phyloP scores from a whole-genome alignment of 257 asterid genomes.

The Solanum pinnatisectum region DNA sequence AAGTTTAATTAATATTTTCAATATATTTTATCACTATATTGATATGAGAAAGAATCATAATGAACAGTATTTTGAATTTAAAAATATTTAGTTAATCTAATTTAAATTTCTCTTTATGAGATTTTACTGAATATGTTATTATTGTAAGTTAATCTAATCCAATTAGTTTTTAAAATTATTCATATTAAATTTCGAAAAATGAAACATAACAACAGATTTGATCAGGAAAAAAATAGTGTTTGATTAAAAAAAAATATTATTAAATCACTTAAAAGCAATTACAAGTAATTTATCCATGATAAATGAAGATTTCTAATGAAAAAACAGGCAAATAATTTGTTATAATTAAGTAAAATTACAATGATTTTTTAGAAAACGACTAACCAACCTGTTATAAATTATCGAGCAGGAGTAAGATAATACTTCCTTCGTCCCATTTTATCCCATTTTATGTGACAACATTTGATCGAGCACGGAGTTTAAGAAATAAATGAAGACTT shows the following conservation, averaged over 20 bases:
- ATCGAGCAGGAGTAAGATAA: not conserved
- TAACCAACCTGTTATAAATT: too few species aligned
- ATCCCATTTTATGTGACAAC: too few species aligned
- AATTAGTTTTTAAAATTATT: not conserved
- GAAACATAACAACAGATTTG: not conserved
- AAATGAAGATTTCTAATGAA: not conserved
- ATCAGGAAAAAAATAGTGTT: not conserved
- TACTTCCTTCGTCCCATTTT: too few species aligned
- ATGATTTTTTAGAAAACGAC: not conserved
- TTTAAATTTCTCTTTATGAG: not conserved
- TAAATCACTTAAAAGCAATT: not conserved
- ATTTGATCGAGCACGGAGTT: too few species aligned
- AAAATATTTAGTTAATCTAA: not conserved
- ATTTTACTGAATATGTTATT: not conserved
- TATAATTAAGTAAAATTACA: not conserved
- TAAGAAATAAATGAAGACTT: too few species aligned
- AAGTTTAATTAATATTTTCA: not conserved
- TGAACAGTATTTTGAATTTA: too few species aligned
- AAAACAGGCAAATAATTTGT: not conserved
- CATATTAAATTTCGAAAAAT: not conserved
- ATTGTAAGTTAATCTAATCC: not conserved
- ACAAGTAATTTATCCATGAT: not conserved
- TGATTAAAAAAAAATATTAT: not conserved
- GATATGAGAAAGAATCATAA: not conserved
- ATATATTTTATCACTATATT: not conserved